phyloP scores from a whole-genome alignment of 1,284 basidiomycete species.

The Pholiota adiposa region DNA sequence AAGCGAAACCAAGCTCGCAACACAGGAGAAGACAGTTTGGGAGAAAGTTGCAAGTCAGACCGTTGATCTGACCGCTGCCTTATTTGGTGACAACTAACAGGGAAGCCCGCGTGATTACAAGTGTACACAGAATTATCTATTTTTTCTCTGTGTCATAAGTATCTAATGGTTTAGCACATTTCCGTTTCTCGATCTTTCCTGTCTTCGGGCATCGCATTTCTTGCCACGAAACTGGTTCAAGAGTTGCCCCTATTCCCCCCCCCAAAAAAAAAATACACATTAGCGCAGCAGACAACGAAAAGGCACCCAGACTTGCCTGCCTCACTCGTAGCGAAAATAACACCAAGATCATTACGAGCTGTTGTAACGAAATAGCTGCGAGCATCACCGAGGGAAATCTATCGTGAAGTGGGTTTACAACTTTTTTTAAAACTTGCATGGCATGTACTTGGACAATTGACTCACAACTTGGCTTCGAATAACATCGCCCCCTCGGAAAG shows the following conservation, averaged over 20 bases:
- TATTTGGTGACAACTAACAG: conserved; percentile 27
- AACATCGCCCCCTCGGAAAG: conserved; percentile 96
- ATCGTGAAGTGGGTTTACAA: conserved; percentile 6
- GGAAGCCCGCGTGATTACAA: conserved; percentile 17
- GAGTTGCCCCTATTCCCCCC: conserved; percentile 65
- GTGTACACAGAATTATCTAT: conserved; percentile 13
- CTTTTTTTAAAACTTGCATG: not conserved
- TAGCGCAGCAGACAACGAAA: not conserved
- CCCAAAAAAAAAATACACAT: too few species aligned
- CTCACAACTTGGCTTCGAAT: conserved; percentile 91
- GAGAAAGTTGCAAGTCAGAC: conserved; percentile 27
- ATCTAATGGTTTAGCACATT: conserved; percentile 86
- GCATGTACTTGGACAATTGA: conserved; percentile 23
- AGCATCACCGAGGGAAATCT: conserved; percentile 94
- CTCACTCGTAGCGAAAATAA: conserved; percentile 86
- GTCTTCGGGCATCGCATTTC: conserved; percentile 91
- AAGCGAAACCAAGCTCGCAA: conserved; percentile 33
- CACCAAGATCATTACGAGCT: conserved; percentile 92
- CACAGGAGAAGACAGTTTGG: conserved; percentile 25
- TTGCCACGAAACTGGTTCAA: conserved; percentile 89
- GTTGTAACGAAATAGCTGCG: conserved; percentile 95
- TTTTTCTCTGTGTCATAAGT: conserved; percentile 21
- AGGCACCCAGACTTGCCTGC: conserved; percentile 50
- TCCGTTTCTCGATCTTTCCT: conserved; percentile 81
- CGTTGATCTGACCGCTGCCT: conserved; percentile 30